Evolutionary conservation across 2,329 filamentous ascomycete genomes (phyloP).

Genomic region (Grosmannia clavigera): DNA sequence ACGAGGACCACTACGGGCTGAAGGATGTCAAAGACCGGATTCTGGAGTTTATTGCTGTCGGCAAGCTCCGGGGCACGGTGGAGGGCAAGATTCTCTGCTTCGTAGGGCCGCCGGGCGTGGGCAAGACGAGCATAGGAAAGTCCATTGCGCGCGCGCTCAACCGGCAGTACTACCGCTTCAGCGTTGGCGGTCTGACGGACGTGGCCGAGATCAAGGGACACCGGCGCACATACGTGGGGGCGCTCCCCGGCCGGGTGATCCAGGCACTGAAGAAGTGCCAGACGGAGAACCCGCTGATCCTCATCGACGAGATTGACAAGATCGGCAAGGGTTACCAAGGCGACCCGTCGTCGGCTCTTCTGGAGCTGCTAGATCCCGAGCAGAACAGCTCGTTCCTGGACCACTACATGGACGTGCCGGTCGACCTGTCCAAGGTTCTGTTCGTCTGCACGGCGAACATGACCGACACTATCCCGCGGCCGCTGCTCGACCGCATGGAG

Average conservation of each 20-base stretch:
- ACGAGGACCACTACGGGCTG: constrained; percentile 92
- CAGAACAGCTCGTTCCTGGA: constrained; percentile 96
- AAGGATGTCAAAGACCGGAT: constrained; percentile 99
- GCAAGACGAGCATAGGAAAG: constrained; percentile 98
- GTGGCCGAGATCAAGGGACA: constrained; percentile 99
- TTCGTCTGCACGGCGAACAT: constrained; percentile 99
- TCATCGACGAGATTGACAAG: constrained; percentile 98
- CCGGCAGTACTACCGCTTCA: constrained; percentile 95
- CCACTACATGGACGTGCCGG: constrained; percentile 96
- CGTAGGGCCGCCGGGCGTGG: constrained; percentile 91
- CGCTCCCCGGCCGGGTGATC: constrained; percentile 89
- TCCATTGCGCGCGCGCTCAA: constrained; percentile 92
- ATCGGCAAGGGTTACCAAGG: constrained; percentile 94
- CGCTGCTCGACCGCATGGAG: constrained; percentile 93
- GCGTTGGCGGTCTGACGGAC: constrained; percentile 89
- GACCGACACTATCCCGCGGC: constrained; percentile 93
- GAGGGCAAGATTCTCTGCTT: constrained; percentile 98
- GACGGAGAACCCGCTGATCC: constrained; percentile 90
- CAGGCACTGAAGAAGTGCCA: constrained; percentile 98
- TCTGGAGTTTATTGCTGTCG: constrained; percentile 94
- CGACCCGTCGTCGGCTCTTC: constrained; percentile 83
- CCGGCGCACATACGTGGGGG: constrained; percentile 89
- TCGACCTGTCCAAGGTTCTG: constrained; percentile 92
- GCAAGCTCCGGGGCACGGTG: constrained; percentile 90
- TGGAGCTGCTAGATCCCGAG: constrained; percentile 90